A percentile compares a stretch with the other conserved stretches of the same genome.
These are phyloP conservation scores for Globisporangium apiculatum DNA, from an alignment of 352 stramenopile species.

Conservation along the genomic window DNA sequence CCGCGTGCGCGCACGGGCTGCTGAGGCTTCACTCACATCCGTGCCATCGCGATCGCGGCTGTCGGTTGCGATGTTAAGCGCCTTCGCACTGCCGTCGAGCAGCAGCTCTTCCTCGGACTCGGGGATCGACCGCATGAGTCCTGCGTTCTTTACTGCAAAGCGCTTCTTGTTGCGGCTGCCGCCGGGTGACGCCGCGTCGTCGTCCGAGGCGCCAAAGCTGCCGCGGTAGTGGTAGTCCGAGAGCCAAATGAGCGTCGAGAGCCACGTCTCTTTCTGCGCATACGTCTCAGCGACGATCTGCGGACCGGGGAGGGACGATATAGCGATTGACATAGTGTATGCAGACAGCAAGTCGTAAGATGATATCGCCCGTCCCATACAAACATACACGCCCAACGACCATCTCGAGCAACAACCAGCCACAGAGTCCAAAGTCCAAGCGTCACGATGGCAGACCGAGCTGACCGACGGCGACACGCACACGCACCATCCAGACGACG, in stretches of 20 bases:
- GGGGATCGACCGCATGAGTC: conserved; percentile 38
- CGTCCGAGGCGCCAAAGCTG: conserved; percentile 7
- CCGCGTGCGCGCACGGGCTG: conserved; percentile 1
- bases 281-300: conserved; percentile 69
- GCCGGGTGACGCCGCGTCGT: conserved; percentile 10
- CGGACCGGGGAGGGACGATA: too few species aligned
- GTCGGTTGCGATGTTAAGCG: background rate
- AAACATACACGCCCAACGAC: too few species aligned
- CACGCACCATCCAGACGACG: conserved; percentile 71
- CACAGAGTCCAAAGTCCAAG: background rate
- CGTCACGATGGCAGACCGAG: background rate
- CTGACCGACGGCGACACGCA: background rate
- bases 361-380: too few species aligned
- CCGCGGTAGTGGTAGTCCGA: conserved; percentile 79
- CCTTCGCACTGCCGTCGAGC: background rate
- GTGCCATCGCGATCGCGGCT: too few species aligned
- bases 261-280: conserved; percentile 81
- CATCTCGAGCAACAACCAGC: too few species aligned
- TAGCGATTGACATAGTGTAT: background rate
- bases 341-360: background rate
- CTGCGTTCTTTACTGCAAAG: conserved; percentile 34
- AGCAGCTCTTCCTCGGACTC: conserved; percentile 30
- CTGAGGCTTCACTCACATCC: too few species aligned
- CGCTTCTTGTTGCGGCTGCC: conserved; percentile 28
- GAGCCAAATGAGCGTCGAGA: conserved; percentile 78